Evolutionary conservation across 306 rosid species (phyloP), one percentile per base, ranked within the genome.

Genomic region (Castanopsis chinensis): DNA sequence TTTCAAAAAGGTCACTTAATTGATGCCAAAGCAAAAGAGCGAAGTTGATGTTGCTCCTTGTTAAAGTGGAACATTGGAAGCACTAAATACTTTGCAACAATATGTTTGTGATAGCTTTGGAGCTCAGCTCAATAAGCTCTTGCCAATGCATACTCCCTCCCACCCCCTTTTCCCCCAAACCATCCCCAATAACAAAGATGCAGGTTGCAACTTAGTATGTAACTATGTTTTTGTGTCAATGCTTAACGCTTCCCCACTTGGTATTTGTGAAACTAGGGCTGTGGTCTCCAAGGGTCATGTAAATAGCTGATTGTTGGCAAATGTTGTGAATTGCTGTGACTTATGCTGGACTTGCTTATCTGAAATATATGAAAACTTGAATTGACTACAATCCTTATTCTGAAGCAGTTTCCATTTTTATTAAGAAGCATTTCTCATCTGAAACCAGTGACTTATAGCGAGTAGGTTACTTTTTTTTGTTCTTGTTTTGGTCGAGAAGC

Each of bases 1-100:
- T 92, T 94, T 89, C 89, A 74, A 82, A 65, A 89, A 83, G 97
- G 98, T 73, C 96, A 88, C 94, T 77, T 56, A 60, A 61, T 87
- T 76, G 97, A 88, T 92, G 98, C 97, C 56, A 91, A 86, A 92
- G 81, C 11, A 71, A 82, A 83, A 76, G 76, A 64, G 91, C 94
- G 67, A 80, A 86, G 87, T 79, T 79, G 87, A 78, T 90, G 80
- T 86, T 85, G 59, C 85, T 71, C 86, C 67, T 77, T 82, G 79
- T 84, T 78, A 58, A 81, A 76, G 89, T 85, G 79, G 75, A 90
- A 57, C 84, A 82, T 51, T 83, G 87, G 82, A 80, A 72, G 76
- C 80, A 88, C 86, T 83, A 75, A 87, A 56, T 61, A 86, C 84
- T 87, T 79, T 90, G 98, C 91, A 37, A 87, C 88, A 92, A 72